Conservation (phyloP, 2,329 filamentous ascomycete species). For the Parastagonospora nodorum region DNA sequence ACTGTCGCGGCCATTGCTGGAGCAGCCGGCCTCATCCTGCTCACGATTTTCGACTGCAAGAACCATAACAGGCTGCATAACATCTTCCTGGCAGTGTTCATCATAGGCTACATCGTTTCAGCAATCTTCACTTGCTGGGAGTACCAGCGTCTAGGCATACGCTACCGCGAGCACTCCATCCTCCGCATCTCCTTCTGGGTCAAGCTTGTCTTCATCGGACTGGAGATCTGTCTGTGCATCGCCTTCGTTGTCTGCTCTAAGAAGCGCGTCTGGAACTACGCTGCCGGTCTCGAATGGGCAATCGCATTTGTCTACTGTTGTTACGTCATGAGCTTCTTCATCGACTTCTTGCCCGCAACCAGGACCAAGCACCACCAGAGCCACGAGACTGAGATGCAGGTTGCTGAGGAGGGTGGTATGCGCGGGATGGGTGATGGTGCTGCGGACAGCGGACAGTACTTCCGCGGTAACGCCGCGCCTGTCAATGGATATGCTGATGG, state of each 20-base stretch:
- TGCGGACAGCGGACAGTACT: slow-evolving; percentile 33
- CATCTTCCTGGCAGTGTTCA: slow-evolving; percentile 80
- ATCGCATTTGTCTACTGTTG: slow-evolving; percentile 85
- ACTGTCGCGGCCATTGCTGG: slow-evolving; percentile 75
- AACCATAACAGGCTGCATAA: slow-evolving; percentile 71
- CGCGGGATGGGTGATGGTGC: slow-evolving; percentile 27
- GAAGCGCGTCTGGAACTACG: slow-evolving; percentile 62
- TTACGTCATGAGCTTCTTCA: slow-evolving; percentile 83
- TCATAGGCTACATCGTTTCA: slow-evolving; percentile 80
- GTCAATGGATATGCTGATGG: slow-evolving; percentile 19
- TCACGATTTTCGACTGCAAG: slow-evolving; percentile 86
- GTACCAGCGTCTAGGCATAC: slow-evolving; percentile 82
- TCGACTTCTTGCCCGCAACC: slow-evolving; percentile 83
- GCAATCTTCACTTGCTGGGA: slow-evolving; percentile 90
- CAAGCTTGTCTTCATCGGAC: slow-evolving; percentile 81
- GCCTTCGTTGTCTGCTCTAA: slow-evolving; percentile 69
- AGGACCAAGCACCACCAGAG: slow-evolving; percentile 59
- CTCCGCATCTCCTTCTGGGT: slow-evolving; percentile 82
- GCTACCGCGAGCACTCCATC: slow-evolving; percentile 75
- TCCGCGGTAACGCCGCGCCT: slow-evolving; percentile 24
- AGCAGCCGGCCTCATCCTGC: slow-evolving; percentile 77
- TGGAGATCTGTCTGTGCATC: slow-evolving; percentile 75
- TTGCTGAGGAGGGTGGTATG: slow-evolving; percentile 26
- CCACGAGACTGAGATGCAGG: slow-evolving; percentile 43
- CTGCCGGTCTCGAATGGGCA: slow-evolving; percentile 78